Evolutionary conservation across 2,329 filamentous ascomycete genomes (phyloP), one percentile per base, ranked within the genome.

Genomic region (Fusarium buxicola): DNA sequence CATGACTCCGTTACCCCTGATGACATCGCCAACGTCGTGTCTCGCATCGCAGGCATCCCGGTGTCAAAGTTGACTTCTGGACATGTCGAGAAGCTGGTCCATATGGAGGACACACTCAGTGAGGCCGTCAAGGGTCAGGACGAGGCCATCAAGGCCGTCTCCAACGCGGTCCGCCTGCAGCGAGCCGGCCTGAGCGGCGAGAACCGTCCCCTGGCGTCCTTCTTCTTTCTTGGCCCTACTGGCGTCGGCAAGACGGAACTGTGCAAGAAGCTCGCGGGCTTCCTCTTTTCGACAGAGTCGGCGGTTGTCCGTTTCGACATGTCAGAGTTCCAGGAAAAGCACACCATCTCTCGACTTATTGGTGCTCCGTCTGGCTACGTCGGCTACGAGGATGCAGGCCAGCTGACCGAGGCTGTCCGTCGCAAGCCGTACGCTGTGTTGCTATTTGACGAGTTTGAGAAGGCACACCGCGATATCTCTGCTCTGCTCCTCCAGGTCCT

Each of bases 191-290:
- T 98, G 8, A 96, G 91, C 58, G 93, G 93, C 30, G 92, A 97
- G 71, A 96, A 97, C 75, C 85, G 93, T 1, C 95, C 95, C 0
- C 83, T 97, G 7, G 95, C 94, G 0, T 96, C 91, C 0, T 97
- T 98, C 81, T 97, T 98, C 89, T 97, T 98, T 85, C 85, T 98
- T 4, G 95, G 95, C 0, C 95, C 95, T 6, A 98, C 95, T 0
- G 95, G 95, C 73, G 94, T 97, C 15, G 95, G 95, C 55, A 99
- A 98, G 81, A 99, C 95, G 4, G 94, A 98, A 74, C 86, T 98
- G 1, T 97, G 94, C 83, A 98, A 98, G 82, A 94, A 96, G 75
- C 89, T 99, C 69, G 95, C 95, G 2, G 86, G 85, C 55, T 98
- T 97, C 80, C 82, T 99, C 32, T 99, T 98, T 78, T 95, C 91